Base-by-base conservation (phyloP, 345 rosid genomes). In the Raphanus sativus region DNA sequence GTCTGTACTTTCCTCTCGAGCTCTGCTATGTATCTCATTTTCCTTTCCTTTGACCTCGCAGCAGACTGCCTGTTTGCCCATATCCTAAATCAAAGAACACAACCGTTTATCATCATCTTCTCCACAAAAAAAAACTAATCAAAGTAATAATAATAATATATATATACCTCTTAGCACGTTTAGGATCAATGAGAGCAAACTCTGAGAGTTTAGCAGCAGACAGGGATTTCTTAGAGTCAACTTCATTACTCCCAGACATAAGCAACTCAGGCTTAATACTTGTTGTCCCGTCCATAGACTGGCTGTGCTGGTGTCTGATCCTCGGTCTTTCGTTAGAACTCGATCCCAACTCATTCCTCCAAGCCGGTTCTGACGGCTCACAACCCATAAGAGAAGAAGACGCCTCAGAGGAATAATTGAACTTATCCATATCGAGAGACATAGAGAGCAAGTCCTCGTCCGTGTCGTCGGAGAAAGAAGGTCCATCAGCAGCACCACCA, bases 11-110 rank as follows among this genome's bases (percentile, higher is more conserved):
- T 94, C 80, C 92, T 76, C 76, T 94, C 98, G 36, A 94, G 96
- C 82, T 94, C 98, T 26, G 92, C 89, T 50, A 91, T 94, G 81
- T 91, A 91, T 58, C 96, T 88, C 93, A 90, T 90, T 84, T 94
- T 94, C 83, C 98, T 87, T 82, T 94, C 97, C 86, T 94, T 94
- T 30, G 97, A 94, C 84, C 97, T 85, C 2, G 98, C 98, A 65
- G 97, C 98, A 68, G 97, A 94, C 80, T 94, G 98, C 82, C 98
- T 87, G 69, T 93, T 93, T 5, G 98, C 99, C 98, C 97, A 91
- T 55, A 95, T 89, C 90, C 99, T 95, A 34, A 38, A 80, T 74
- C 8, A 45, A 65, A 56, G 34, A 9, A 70, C 33, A 45, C 64
- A 70, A 50, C 29, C 24, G 6, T 45, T 28, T 4, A 76, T 77